Evolutionary conservation across 805 yeast species (phyloP).

Genomic region (Schwanniomyces polymorphus): DNA sequence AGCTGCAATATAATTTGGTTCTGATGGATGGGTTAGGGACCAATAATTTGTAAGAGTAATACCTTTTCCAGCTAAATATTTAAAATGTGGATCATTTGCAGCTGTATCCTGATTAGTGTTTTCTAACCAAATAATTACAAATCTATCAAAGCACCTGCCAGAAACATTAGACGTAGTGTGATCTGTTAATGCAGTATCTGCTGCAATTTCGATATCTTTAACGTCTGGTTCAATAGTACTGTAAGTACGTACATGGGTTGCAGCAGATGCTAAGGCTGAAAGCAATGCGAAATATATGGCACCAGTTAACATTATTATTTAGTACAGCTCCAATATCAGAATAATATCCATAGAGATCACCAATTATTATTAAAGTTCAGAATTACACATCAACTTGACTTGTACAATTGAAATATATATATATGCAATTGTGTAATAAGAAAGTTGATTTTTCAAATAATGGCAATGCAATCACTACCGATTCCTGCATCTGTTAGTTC

Average conservation of each 20-base stretch:
- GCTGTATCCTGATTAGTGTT: constrained; percentile 55
- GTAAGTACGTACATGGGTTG: background rate
- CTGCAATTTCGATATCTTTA: constrained; percentile 28
- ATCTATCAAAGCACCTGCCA: constrained; percentile 41
- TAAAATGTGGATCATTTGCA: constrained; percentile 41
- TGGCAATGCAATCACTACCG: too few species aligned
- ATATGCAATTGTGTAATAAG: too few species aligned
- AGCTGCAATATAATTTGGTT: constrained; percentile 53
- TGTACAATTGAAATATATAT: too few species aligned
- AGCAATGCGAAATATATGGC: too few species aligned
- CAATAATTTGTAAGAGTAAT: constrained; percentile 50
- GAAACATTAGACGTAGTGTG: constrained; percentile 31
- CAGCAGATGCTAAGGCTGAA: background rate
- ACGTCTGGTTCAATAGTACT: constrained; percentile 26
- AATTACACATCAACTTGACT: too few species aligned
- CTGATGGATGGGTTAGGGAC: constrained; percentile 53
- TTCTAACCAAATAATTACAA: constrained; percentile 49
- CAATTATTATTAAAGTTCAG: too few species aligned
- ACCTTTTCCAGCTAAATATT: constrained; percentile 44
- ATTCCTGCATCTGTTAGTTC: too few species aligned
- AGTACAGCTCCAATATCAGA: too few species aligned
- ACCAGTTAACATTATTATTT: too few species aligned
- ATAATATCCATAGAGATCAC: too few species aligned
- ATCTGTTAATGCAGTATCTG: constrained; percentile 30
- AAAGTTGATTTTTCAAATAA: too few species aligned